These are phyloP conservation scores for Paxillus involutus DNA, from an alignment of 768 basidiomycete species.

Conservation along the genomic window DNA sequence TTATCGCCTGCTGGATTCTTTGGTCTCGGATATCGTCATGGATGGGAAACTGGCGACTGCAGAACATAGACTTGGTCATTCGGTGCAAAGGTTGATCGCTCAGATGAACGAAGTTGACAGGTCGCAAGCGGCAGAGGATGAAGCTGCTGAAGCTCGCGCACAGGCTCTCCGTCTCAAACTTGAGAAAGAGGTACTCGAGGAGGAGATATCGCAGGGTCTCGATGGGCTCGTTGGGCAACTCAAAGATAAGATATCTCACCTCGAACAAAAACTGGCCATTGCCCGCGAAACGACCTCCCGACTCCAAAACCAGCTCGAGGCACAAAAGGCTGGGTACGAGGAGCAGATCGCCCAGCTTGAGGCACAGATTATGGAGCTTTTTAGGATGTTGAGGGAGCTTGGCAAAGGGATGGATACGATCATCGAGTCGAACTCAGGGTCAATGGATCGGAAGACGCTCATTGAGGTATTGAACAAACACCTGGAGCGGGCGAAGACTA, in stretches of 20 bases:
- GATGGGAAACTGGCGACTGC: constrained; percentile 87
- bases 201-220: constrained; percentile 75
- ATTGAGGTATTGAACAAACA: constrained; percentile 80
- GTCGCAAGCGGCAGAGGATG: constrained; percentile 74
- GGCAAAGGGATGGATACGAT: constrained; percentile 76
- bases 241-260: constrained; percentile 62
- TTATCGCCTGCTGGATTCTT: constrained; percentile 87
- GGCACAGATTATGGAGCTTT: constrained; percentile 89
- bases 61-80: constrained; percentile 82
- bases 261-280: constrained; percentile 77
- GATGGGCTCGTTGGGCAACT: constrained; percentile 85
- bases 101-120: constrained; percentile 91
- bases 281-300: constrained; percentile 78
- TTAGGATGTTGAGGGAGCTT: constrained; percentile 88
- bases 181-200: constrained; percentile 82
- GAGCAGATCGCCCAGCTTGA: constrained; percentile 87
- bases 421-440: constrained; percentile 55
- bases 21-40: constrained; percentile 89
- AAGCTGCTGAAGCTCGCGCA: constrained; percentile 67
- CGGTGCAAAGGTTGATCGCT: constrained; percentile 84
- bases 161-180: constrained; percentile 64
- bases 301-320: constrained; percentile 74
- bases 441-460: constrained; percentile 79
- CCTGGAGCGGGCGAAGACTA: constrained; percentile 80
- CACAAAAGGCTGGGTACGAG: constrained; percentile 78